Evolutionary conservation across 2,329 filamentous ascomycete species (phyloP).

Genomic region (Xylariaceae sp.): DNA sequence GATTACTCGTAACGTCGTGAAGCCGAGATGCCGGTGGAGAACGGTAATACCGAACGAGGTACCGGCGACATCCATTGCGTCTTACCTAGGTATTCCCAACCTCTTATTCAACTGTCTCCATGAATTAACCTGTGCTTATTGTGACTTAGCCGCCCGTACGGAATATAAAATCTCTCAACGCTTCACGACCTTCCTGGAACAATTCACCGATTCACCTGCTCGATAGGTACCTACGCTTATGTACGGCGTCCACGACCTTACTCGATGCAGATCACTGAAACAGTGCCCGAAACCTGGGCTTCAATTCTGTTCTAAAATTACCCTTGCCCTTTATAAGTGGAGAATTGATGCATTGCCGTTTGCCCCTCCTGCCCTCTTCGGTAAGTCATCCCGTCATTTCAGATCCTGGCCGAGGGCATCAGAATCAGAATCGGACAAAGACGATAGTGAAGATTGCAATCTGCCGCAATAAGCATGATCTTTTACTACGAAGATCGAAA

Average conservation of each 20-base stretch:
- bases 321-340: background rate
- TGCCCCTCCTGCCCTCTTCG: background rate
- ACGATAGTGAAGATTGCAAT: background rate
- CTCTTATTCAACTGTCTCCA: too few species aligned
- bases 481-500: too few species aligned
- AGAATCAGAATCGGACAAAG: background rate
- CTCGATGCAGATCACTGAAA: background rate
- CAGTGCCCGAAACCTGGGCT: background rate
- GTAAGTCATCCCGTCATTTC: background rate
- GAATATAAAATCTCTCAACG: too few species aligned
- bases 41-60: background rate
- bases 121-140: too few species aligned
- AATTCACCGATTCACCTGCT: too few species aligned
- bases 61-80: background rate
- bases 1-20: too few species aligned
- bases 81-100: background rate
- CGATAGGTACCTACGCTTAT: background rate
- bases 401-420: too few species aligned
- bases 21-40: background rate
- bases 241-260: background rate
- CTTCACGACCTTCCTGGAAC: too few species aligned
- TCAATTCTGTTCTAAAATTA: background rate
- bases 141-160: too few species aligned
- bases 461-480: too few species aligned
- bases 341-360: background rate